Evolutionary conservation across 176 grass and related monocot species (phyloP).

Genomic region (Phoenix dactylifera): DNA sequence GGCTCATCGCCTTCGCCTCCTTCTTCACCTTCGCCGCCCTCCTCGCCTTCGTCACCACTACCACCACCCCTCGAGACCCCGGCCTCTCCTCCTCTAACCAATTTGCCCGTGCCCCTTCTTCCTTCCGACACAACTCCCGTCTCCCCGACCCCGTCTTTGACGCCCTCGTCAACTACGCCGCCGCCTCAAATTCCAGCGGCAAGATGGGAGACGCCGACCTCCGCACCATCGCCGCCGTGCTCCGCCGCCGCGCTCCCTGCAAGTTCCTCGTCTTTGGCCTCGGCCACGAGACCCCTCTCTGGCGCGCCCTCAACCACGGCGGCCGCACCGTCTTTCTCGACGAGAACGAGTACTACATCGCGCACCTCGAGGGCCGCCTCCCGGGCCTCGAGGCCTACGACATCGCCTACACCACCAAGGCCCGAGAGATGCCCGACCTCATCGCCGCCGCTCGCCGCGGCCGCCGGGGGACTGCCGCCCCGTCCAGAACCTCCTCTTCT

Average conservation of each 20-base stretch:
- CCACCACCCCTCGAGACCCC: constrained; percentile 1
- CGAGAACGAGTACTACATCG: constrained; percentile 99
- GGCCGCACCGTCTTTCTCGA: constrained; percentile 19
- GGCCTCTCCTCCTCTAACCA: background rate
- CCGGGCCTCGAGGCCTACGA: constrained; percentile 90
- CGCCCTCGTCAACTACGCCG: constrained; percentile 68
- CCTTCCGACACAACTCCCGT: background rate
- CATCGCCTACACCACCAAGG: constrained; percentile 74
- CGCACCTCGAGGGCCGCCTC: constrained; percentile 63
- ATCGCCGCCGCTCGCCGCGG: constrained; percentile 39
- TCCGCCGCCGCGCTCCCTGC: constrained; percentile 47
- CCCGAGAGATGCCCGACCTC: constrained; percentile 67
- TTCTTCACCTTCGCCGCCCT: constrained; percentile 65
- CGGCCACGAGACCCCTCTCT: constrained; percentile 74
- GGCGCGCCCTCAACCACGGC: constrained; percentile 92
- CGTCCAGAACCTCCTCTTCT: constrained; percentile 91
- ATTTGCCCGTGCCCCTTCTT: background rate
- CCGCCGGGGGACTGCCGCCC: constrained; percentile 59
- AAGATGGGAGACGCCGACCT: constrained; percentile 61
- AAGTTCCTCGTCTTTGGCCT: constrained; percentile 90
- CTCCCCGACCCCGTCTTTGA: constrained; percentile 35
- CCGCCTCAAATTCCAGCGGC: constrained; percentile 42
- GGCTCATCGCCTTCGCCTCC: constrained; percentile 42
- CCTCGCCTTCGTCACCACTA: constrained; percentile 40
- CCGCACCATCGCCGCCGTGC: constrained; percentile 55